These are phyloP conservation scores for Aspergillus sp. DNA, from an alignment of 2,329 filamentous ascomycete genomes.

Conservation along the genomic window DNA sequence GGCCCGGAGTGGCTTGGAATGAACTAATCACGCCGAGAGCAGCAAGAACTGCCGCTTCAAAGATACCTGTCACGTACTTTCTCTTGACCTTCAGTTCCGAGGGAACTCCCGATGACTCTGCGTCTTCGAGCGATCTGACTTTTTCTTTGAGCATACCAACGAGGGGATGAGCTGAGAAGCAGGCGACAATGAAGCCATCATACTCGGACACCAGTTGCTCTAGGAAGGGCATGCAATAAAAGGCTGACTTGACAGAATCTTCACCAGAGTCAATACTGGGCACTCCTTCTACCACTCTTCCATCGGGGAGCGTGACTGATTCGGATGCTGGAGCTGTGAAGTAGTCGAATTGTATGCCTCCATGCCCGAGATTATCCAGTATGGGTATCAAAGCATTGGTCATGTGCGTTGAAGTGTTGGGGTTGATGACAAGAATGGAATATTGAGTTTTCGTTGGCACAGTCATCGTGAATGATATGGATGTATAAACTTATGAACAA, in stretches of 20 bases:
- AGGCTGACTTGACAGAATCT: constrained; percentile 66
- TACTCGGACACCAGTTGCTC: constrained; percentile 46
- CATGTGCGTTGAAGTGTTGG: constrained; percentile 49
- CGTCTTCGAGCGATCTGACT: constrained; percentile 30
- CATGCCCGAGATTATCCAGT: constrained; percentile 38
- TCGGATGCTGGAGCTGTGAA: constrained; percentile 41
- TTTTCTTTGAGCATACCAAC: constrained; percentile 62
- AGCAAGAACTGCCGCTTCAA: constrained; percentile 75
- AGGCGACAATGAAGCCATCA: constrained; percentile 82
- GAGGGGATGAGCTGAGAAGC: constrained; percentile 82
- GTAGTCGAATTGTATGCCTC: constrained; percentile 42
- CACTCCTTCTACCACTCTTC: constrained; percentile 53
- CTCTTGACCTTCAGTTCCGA: constrained; percentile 24
- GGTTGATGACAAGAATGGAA: constrained; percentile 48
- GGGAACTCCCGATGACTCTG: constrained; percentile 27
- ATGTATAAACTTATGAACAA: too few relatives aligned
- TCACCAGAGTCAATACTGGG: constrained; percentile 75
- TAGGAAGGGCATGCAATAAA: constrained; percentile 62
- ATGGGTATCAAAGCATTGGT: constrained; percentile 47
- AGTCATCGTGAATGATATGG: not conserved
- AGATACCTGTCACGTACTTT: constrained; percentile 75
- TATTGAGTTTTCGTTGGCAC: constrained; percentile 20
- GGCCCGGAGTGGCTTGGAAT: constrained; percentile 30
- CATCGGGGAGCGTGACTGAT: constrained; percentile 32
- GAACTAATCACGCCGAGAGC: constrained; percentile 59